Conservation (phyloP, 192 early-diverging fungal species). For the Lunasporangiospora selenospora region DNA sequence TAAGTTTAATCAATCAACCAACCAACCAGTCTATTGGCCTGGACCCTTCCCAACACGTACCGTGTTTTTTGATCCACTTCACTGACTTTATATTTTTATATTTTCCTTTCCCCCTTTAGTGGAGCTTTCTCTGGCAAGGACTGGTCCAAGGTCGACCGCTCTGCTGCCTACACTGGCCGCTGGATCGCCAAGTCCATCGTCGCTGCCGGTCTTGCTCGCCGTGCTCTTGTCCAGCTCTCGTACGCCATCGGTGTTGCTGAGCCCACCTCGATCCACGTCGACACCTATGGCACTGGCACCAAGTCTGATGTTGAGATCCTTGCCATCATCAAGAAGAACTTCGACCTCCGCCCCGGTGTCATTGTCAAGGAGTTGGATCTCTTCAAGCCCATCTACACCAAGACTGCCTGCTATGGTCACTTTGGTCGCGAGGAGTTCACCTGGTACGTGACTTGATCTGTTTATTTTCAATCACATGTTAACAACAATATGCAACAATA, state of each 20-base stretch:
- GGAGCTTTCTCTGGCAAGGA: constrained; percentile 99
- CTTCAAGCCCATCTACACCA: constrained; percentile 96
- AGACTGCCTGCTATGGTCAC: constrained; percentile 97
- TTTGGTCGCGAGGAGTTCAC: constrained; percentile 84
- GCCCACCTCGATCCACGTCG: constrained; percentile 95
- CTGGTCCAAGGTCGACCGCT: constrained; percentile 99
- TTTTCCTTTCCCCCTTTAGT: constrained; percentile 57
- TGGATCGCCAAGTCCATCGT: constrained; percentile 99
- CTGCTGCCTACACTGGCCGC: constrained; percentile 93
- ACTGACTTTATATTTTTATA: background rate
- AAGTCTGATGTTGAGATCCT: constrained; percentile 93
- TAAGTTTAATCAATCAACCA: too few species aligned
- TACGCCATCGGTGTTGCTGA: constrained; percentile 99
- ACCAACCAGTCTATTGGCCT: background rate
- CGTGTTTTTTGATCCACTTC: background rate
- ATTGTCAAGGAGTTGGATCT: constrained; percentile 99
- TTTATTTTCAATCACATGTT: background rate
- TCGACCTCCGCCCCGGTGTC: constrained; percentile 97
- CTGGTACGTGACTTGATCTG: constrained; percentile 16
- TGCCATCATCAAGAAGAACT: constrained; percentile 96
- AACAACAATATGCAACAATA: too few species aligned
- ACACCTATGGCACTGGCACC: constrained; percentile 94
- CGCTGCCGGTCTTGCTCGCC: constrained; percentile 89
- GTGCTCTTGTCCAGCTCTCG: constrained; percentile 93
- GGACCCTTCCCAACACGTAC: constrained; percentile 1